These are phyloP conservation scores for Naumovozyma castellii DNA, from an alignment of 805 yeast genomes.

Conservation along the genomic window DNA sequence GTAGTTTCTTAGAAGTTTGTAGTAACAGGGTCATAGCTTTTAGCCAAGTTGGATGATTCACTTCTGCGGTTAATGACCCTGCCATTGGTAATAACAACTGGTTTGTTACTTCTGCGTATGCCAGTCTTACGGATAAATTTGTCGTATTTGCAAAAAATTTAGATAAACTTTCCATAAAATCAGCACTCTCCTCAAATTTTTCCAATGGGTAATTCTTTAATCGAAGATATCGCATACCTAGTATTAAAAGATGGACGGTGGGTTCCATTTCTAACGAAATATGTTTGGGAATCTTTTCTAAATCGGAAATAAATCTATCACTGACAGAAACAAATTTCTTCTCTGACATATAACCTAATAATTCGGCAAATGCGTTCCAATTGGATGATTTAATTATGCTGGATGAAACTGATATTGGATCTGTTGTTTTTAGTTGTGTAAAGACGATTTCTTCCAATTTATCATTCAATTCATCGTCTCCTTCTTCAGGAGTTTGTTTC, in stretches of 20 bases:
- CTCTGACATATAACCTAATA: slow-evolving; percentile 84
- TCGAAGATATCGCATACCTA: slow-evolving; percentile 83
- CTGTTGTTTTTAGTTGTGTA: slow-evolving; percentile 79
- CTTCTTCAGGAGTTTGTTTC: slow-evolving; percentile 66
- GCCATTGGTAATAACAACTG: slow-evolving; percentile 74
- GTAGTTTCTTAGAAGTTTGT: slow-evolving; percentile 39
- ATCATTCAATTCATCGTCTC: slow-evolving; percentile 71
- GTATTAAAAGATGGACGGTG: slow-evolving; percentile 61
- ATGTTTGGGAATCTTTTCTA: slow-evolving; percentile 66
- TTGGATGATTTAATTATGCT: slow-evolving; percentile 78
- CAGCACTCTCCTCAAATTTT: slow-evolving; percentile 86
- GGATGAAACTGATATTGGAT: slow-evolving; percentile 57
- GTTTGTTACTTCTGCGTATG: slow-evolving; percentile 79
- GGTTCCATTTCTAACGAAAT: slow-evolving; percentile 46
- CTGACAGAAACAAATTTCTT: slow-evolving; percentile 78
- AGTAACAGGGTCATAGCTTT: slow-evolving; percentile 63
- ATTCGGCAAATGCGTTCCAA: slow-evolving; percentile 85
- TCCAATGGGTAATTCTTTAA: slow-evolving; percentile 81
- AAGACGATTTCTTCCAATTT: slow-evolving; percentile 89
- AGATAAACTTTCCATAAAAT: slow-evolving; percentile 73
- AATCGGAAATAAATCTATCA: slow-evolving; percentile 85
- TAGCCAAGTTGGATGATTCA: slow-evolving; percentile 92
- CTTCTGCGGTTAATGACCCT: slow-evolving; percentile 82
- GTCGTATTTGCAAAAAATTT: slow-evolving; percentile 67
- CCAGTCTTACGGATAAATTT: slow-evolving; percentile 55